A percentile compares a stretch with the other conserved stretches of the same genome.
Conservation (phyloP, 2,329 filamentous ascomycete species). For the Hymenoscyphus infarciens region DNA sequence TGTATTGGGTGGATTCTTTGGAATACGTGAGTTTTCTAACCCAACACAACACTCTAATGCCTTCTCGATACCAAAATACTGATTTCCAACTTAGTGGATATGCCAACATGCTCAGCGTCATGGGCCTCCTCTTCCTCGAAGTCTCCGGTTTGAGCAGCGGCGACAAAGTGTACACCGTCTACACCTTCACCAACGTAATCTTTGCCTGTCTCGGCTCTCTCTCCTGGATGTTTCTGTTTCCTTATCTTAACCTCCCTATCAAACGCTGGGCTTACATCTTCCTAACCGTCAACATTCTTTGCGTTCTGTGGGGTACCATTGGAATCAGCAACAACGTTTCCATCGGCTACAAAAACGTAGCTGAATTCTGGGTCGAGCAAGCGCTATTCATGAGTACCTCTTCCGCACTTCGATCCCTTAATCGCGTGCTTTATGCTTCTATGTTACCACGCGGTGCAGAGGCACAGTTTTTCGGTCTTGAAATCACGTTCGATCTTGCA, state of each 20-base stretch:
- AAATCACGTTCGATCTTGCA: slow-evolving; percentile 10
- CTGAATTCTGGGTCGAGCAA: slow-evolving; percentile 11
- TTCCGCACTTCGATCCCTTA: slow-evolving; percentile 4
- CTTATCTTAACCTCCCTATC: slow-evolving; percentile 9
- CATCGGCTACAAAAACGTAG: slow-evolving; percentile 8
- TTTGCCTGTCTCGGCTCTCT: slow-evolving; percentile 5
- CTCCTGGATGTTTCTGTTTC: slow-evolving; percentile 11
- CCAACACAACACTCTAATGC: not conserved
- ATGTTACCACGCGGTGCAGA: slow-evolving; percentile 10
- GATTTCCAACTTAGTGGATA: not conserved
- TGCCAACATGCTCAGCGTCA: slow-evolving; percentile 1
- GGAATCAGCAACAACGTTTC: slow-evolving; percentile 8
- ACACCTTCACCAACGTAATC: slow-evolving; percentile 9
- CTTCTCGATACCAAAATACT: not conserved
- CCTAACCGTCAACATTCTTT: not conserved
- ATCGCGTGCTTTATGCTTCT: slow-evolving; percentile 5
- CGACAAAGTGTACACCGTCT: slow-evolving; percentile 9
- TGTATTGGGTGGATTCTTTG: slow-evolving; percentile 12
- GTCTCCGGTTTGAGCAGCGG: slow-evolving; percentile 5
- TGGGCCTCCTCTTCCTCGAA: slow-evolving; percentile 10
- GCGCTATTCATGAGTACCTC: slow-evolving; percentile 3
- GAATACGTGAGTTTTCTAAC: slow-evolving; percentile 2
- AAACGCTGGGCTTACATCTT: slow-evolving; percentile 10
- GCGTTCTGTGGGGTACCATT: slow-evolving; percentile 9
- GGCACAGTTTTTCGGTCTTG: slow-evolving; percentile 11